A percentile compares a stretch with the other conserved stretches of the same genome.
phyloP scores from a whole-genome alignment of 208 protist genomes.

The Wallacemonas collosoma region DNA sequence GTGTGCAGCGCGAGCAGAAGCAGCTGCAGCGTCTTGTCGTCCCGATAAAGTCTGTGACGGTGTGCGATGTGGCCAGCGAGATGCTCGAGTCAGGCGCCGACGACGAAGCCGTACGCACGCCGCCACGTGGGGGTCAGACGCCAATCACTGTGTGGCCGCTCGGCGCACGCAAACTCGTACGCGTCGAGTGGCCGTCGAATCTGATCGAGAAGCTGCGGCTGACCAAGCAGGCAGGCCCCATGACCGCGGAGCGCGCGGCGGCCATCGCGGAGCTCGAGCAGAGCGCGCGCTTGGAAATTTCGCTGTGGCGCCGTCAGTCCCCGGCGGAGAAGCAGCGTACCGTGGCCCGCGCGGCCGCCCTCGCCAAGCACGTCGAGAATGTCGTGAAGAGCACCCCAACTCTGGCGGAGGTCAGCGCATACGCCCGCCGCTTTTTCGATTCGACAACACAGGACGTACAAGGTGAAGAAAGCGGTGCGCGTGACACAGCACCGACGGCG shows the following conservation, averaged over 20 bases:
- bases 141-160: constrained; percentile 60
- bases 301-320: constrained; percentile 69
- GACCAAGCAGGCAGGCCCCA: constrained; percentile 19
- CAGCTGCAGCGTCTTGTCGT: constrained; percentile 42
- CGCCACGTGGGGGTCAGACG: constrained; percentile 12
- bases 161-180: constrained; percentile 58
- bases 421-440: constrained; percentile 50
- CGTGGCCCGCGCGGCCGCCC: constrained; percentile 14
- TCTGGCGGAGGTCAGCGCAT: constrained; percentile 57
- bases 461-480: too few species aligned
- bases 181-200: constrained; percentile 57
- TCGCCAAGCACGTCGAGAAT: constrained; percentile 35
- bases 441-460: constrained; percentile 34
- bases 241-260: constrained; percentile 53
- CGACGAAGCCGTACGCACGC: constrained; percentile 15
- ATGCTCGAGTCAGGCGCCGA: constrained; percentile 47
- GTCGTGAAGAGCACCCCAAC: constrained; percentile 30
- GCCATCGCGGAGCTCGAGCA: constrained; percentile 46
- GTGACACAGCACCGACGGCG: neutral
- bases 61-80: constrained; percentile 39
- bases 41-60: constrained; percentile 41
- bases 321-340: constrained; percentile 39
- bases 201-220: constrained; percentile 50
- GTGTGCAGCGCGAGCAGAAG: constrained; percentile 19
- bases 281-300: constrained; percentile 60